Evolutionary conservation across 768 basidiomycete genomes (phyloP), one percentile per base, ranked within the genome.

Genomic region (Russula foetens): DNA sequence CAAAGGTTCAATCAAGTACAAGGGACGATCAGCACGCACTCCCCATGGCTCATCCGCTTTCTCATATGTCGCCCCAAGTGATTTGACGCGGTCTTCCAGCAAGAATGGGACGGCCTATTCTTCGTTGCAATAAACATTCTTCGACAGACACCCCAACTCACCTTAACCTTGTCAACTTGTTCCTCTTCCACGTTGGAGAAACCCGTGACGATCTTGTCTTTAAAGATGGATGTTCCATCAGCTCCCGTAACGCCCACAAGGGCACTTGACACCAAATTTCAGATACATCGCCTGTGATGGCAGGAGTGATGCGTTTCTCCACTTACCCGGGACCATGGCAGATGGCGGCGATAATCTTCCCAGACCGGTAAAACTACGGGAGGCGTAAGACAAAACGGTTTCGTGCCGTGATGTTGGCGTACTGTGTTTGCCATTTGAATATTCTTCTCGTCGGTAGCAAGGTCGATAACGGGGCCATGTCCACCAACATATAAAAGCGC

Each of bases 401-500:
- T n/a, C n/a, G n/a, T n/a, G n/a, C n/a, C n/a, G n/a, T n/a, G n/a
- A n/a, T n/a, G n/a, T 35, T 31, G 33, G 46, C 67, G 33, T 66
- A 82, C 86, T 60, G 83, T 72, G 23, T 78, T 79, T 26, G 80
- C 81, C 51, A 91, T 75, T 65, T 79, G 76, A 63, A 75, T 77
- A 69, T 86, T 86, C 45, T 73, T 70, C 2, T 76, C 70, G 70
- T 90, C 83, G 12, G 64, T 65, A 1, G 88, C 72, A 39, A 92
- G 78, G 71, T 92, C 90, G 46, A 92, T 75, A 38, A 85, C 81
- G 12, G 90, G 88, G 0, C 88, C 88, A 67, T 89, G 87, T 35
- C 90, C 89, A 44, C 90, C 90, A 56, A 88, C 79, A 67, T 88
- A 89, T 72, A 87, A 90, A 57, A 92, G 74, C 15, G 84, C 90